These are phyloP conservation scores for Fusarium buxicola DNA, from an alignment of 2,329 filamentous ascomycete genomes.

Conservation along the genomic window DNA sequence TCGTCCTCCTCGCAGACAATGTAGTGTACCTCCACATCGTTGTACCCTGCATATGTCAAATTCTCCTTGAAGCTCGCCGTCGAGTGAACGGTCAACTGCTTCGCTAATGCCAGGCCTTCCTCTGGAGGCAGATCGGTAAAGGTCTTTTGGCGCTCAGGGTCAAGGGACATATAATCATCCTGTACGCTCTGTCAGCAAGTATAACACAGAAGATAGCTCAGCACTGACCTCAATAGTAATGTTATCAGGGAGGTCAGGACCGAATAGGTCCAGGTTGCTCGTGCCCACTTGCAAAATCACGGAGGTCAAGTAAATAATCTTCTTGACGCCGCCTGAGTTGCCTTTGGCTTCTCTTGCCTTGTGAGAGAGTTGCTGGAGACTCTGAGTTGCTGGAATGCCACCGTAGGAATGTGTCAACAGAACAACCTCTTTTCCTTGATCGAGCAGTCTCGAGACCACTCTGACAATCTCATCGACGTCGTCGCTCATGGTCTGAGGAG, in stretches of 20 bases:
- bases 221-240: neutral
- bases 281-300: constrained; percentile 12
- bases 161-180: constrained; percentile 26
- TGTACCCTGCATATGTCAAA: constrained; percentile 29
- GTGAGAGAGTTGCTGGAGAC: constrained; percentile 8
- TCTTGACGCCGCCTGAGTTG: constrained; percentile 17
- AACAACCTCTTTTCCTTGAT: constrained; percentile 4
- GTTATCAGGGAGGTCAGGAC: constrained; percentile 1
- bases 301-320: constrained; percentile 19
- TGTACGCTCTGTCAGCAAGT: neutral
- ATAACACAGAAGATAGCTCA: accelerated
- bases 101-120: constrained; percentile 7
- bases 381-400: constrained; percentile 23
- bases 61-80: constrained; percentile 27
- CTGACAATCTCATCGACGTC: constrained; percentile 13
- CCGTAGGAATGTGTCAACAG: constrained; percentile 30
- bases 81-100: constrained; percentile 24
- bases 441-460: constrained; percentile 13
- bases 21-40: constrained; percentile 32
- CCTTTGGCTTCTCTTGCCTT: constrained; percentile 4
- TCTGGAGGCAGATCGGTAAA: constrained; percentile 27
- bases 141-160: neutral
- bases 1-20: constrained; percentile 27
- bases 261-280: constrained; percentile 16
- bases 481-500: constrained; percentile 24